These are phyloP conservation scores for Perilla frutescens DNA, from an alignment of 257 asterid genomes.

Conservation along the genomic window DNA sequence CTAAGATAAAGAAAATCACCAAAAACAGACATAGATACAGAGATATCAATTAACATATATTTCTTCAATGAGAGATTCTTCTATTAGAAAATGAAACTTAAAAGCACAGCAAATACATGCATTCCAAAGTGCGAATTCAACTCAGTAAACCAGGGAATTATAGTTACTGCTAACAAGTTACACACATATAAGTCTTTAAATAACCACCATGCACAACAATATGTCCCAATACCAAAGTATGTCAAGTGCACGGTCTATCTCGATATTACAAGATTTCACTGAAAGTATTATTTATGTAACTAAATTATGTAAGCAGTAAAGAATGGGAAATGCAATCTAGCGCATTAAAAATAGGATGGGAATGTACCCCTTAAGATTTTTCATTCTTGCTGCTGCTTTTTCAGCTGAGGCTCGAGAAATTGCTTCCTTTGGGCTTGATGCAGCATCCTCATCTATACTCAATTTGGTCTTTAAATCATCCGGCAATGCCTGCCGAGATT, in stretches of 20 bases:
- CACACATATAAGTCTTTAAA: not conserved
- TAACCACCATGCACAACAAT: not conserved
- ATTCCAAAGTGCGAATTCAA: not conserved
- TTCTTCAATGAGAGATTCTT: not conserved
- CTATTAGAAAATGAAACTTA: not conserved
- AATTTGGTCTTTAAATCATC: constrained; percentile 93
- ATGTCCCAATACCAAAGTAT: not conserved
- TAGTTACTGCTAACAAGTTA: no score
- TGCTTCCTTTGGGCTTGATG: constrained; percentile 87
- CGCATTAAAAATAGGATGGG: constrained; percentile 21
- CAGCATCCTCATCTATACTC: constrained; percentile 85
- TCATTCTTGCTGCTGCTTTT: constrained; percentile 60
- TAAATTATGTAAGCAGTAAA: constrained; percentile 3
- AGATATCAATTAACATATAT: not conserved
- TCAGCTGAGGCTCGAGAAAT: constrained; percentile 80
- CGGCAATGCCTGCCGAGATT: constrained; percentile 76
- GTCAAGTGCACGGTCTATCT: not conserved
- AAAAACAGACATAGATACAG: not conserved
- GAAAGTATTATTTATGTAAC: not conserved
- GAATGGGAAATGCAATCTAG: not conserved
- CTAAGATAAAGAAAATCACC: not conserved
- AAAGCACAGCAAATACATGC: not conserved
- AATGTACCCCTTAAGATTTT: constrained; percentile 64
- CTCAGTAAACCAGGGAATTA: constrained; percentile 15
- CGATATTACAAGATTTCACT: not conserved